Percentiles rank a stretch among this genome's conserved stretches.
phyloP scores from a whole-genome alignment of 2,329 filamentous ascomycete genomes.

The Aspergillus fructus region DNA sequence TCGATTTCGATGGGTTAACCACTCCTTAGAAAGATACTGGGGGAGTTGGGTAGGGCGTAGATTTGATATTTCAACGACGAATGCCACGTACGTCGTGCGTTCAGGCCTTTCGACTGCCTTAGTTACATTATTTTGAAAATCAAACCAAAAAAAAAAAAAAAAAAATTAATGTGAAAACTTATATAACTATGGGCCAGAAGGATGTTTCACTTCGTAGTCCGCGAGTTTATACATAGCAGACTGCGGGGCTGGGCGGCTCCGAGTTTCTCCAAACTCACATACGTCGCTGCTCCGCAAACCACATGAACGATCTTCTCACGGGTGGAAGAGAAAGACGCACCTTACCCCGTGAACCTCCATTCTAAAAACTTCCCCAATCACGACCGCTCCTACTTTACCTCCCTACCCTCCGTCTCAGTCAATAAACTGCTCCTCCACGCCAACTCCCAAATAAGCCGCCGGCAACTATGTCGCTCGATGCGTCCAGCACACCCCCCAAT shows the following conservation, averaged over 20 bases:
- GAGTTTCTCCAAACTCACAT: neutral
- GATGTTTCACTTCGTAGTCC: neutral
- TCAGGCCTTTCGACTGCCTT: neutral
- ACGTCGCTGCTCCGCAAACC: neutral
- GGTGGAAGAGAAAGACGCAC: neutral
- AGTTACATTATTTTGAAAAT: neutral
- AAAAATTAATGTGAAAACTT: neutral
- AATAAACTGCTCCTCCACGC: neutral
- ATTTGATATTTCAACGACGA: neutral
- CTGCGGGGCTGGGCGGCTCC: neutral
- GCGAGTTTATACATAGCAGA: neutral
- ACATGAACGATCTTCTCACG: neutral
- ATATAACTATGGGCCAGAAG: neutral
- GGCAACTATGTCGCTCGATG: constrained; percentile 68
- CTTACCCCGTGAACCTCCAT: neutral
- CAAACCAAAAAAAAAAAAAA: neutral
- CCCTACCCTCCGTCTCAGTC: neutral
- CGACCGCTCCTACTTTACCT: neutral
- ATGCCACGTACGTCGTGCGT: neutral
- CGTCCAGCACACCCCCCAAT: constrained; percentile 67
- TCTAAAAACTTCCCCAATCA: neutral
- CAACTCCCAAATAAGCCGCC: neutral
- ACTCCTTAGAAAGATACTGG: constrained; percentile 2
- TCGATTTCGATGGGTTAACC: constrained; percentile 8
- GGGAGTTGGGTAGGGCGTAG: constrained; percentile 4